These are phyloP conservation scores for Tagetes patula DNA, from an alignment of 129 eudicot species.

Conservation along the genomic window DNA sequence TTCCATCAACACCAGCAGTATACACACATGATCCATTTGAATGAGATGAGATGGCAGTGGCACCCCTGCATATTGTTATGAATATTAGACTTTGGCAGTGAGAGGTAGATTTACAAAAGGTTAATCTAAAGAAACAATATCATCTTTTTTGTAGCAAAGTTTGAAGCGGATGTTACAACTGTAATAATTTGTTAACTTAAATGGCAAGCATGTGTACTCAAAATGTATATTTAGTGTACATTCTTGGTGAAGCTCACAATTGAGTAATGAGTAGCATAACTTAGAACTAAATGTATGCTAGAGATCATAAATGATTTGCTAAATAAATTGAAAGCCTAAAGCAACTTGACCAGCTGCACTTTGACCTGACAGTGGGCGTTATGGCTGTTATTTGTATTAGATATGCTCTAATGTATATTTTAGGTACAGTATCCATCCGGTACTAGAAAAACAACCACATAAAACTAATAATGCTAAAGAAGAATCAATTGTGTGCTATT, in stretches of 20 bases:
- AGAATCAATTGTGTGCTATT: not conserved
- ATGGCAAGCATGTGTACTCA: not conserved
- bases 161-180: not conserved
- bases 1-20: constrained; percentile 94
- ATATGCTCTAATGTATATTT: not conserved
- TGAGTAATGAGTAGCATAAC: not conserved
- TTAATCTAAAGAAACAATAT: constrained; percentile 5
- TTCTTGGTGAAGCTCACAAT: not conserved
- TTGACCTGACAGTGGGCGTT: not conserved
- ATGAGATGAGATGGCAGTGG: constrained; percentile 70
- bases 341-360: not conserved
- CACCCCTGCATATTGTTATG: constrained; percentile 60
- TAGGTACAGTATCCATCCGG: not conserved
- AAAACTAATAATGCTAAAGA: not conserved
- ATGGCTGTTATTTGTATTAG: not conserved
- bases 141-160: not conserved
- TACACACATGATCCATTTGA: constrained; percentile 56
- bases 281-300: not conserved
- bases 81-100: not conserved
- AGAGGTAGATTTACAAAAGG: constrained; percentile 11
- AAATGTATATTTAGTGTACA: not conserved
- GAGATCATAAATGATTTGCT: not conserved
- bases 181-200: constrained; percentile 6
- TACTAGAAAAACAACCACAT: too few species aligned
- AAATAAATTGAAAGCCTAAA: not conserved